Conservation (phyloP, 768 basidiomycete genomes). For the Xerocomellus chrysenteron region DNA sequence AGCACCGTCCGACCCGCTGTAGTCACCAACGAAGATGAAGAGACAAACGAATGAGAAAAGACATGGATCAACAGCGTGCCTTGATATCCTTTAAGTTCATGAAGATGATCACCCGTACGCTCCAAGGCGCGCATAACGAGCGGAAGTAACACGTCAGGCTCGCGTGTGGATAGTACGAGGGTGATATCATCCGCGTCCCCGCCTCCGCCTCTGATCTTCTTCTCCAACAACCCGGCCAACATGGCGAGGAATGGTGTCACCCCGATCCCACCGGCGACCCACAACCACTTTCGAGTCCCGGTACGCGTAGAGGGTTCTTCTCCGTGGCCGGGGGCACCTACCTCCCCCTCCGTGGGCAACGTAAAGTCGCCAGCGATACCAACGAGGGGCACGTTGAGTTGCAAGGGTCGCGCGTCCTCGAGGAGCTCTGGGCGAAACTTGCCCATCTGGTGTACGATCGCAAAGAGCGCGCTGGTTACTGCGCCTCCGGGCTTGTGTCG, state of each 20-base stretch:
- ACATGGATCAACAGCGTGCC: constrained; percentile 38
- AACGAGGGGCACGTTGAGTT: constrained; percentile 43
- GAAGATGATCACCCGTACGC: background rate
- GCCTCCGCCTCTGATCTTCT: background rate
- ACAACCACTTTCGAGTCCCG: constrained; percentile 37
- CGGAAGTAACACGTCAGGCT: constrained; percentile 49
- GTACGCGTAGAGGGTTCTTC: background rate
- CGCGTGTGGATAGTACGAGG: constrained; percentile 51
- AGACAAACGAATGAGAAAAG: constrained; percentile 27
- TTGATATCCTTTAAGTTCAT: background rate
- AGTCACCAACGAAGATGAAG: background rate
- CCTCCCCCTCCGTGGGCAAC: constrained; percentile 22
- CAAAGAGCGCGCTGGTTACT: constrained; percentile 55
- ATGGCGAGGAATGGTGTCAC: constrained; percentile 65
- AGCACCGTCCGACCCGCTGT: constrained; percentile 13
- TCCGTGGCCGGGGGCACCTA: background rate
- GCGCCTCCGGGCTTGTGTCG: constrained; percentile 53
- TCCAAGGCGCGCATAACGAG: constrained; percentile 28
- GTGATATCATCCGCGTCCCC: constrained; percentile 36
- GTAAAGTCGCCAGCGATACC: constrained; percentile 56
- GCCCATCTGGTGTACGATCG: constrained; percentile 43
- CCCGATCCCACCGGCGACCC: constrained; percentile 65
- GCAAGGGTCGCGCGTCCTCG: constrained; percentile 38
- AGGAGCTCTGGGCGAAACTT: constrained; percentile 42
- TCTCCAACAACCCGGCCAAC: constrained; percentile 32